Evolutionary conservation across 73 alveolate genomes (phyloP).

Genomic region (Blepharisma stoltei): DNA sequence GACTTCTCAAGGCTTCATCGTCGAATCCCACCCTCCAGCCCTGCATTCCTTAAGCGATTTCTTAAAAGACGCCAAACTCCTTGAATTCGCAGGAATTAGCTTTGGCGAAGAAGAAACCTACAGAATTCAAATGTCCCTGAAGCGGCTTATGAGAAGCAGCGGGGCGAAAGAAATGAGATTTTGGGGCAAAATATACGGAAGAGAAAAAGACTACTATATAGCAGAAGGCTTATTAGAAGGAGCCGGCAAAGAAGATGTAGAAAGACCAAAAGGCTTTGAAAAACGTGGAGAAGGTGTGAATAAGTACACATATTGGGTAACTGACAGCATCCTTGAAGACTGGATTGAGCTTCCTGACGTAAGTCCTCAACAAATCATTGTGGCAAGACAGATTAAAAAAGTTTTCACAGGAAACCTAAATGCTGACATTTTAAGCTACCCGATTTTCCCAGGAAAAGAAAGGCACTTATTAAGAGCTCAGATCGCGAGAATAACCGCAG

Average conservation of each 20-base stretch:
- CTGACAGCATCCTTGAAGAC: conserved; percentile 57
- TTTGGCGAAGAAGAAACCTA: conserved; percentile 83
- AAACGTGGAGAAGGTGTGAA: conserved; percentile 72
- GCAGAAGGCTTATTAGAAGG: conserved; percentile 80
- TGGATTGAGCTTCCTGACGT: conserved; percentile 81
- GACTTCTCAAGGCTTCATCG: conserved; percentile 30
- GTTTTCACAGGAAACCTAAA: conserved; percentile 72
- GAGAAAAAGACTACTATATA: conserved; percentile 88
- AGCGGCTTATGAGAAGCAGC: conserved; percentile 36
- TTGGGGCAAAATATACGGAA: conserved; percentile 91
- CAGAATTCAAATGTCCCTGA: conserved; percentile 53
- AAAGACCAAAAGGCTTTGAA: conserved; percentile 41
- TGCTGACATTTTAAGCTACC: conserved; percentile 68
- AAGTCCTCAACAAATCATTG: conserved; percentile 64
- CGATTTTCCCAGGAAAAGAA: conserved; percentile 90
- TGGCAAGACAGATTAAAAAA: conserved; percentile 65
- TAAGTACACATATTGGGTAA: conserved; percentile 78
- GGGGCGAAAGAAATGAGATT: conserved; percentile 72
- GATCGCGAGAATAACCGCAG: conserved; percentile 80
- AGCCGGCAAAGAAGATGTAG: conserved; percentile 75
- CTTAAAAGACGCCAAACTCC: conserved; percentile 51
- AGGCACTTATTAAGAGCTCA: conserved; percentile 90
- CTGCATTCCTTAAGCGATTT: conserved; percentile 41
- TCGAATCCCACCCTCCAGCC: conserved; percentile 28
- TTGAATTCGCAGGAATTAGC: conserved; percentile 81